Conservation (phyloP, 306 rosid species). For the Crotalaria pallida region DNA sequence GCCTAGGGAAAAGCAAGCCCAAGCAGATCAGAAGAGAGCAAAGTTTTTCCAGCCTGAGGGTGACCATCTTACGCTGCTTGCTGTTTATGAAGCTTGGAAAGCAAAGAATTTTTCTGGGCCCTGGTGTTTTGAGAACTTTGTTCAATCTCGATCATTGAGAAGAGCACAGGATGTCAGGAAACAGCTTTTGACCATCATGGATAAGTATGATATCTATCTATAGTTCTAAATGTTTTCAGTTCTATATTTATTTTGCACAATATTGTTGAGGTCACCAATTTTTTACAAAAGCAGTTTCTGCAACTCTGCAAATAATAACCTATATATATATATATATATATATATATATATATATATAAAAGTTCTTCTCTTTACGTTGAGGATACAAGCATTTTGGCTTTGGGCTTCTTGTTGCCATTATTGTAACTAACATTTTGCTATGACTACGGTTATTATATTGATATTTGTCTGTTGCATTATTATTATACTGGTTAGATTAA, state of each 20-base stretch:
- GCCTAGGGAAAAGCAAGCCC: slow-evolving; percentile 86
- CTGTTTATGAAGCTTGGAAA: slow-evolving; percentile 92
- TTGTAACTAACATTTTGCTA: background rate
- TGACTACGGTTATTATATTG: background rate
- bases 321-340: too few species aligned
- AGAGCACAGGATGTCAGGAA: slow-evolving; percentile 83
- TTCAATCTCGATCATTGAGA: slow-evolving; percentile 56
- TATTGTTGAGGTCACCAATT: background rate
- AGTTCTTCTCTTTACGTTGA: slow-evolving; percentile 4
- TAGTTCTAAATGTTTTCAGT: background rate
- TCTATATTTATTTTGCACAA: background rate
- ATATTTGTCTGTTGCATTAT: background rate
- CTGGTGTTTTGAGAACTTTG: slow-evolving; percentile 82
- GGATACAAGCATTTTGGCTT: background rate
- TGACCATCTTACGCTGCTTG: slow-evolving; percentile 80
- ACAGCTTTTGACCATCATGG: slow-evolving; percentile 86
- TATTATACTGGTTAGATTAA: background rate
- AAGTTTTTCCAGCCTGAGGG: slow-evolving; percentile 93
- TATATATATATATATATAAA: too few species aligned
- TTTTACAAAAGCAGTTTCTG: background rate
- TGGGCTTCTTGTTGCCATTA: background rate
- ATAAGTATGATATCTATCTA: slow-evolving; percentile 43
- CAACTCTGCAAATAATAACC: background rate
- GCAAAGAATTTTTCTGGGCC: slow-evolving; percentile 69
- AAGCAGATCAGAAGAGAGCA: slow-evolving; percentile 91